Conservation (phyloP, 345 rosid species). For the Turritis glabra region DNA sequence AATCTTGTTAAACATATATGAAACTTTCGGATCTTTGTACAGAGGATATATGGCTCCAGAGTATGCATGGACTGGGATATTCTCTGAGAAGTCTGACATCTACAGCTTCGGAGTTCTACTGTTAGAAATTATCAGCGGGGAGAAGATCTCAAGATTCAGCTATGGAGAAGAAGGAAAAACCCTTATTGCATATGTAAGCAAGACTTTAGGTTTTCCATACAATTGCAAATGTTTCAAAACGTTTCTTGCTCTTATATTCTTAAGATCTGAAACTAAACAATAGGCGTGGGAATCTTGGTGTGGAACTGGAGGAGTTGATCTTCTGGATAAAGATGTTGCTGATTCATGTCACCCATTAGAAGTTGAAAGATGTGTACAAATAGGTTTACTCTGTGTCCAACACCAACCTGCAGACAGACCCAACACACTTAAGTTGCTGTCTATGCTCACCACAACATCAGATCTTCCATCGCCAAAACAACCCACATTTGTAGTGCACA, state of each 20-base stretch:
- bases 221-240: background rate
- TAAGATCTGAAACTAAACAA: background rate
- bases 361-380: slow-evolving; percentile 22
- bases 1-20: background rate
- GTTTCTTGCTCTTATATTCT: background rate
- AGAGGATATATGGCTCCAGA: slow-evolving; percentile 50
- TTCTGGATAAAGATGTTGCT: slow-evolving; percentile 13
- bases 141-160: slow-evolving; percentile 27
- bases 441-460: background rate
- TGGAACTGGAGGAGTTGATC: background rate
- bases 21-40: background rate
- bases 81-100: slow-evolving; percentile 51
- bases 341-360: background rate
- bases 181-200: slow-evolving; percentile 36
- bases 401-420: background rate
- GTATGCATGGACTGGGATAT: slow-evolving; percentile 51
- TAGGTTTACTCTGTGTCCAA: slow-evolving; percentile 31
- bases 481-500: slow-evolving; percentile 1
- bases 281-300: slow-evolving; percentile 34
- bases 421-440: background rate
- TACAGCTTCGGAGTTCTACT: slow-evolving; percentile 53
- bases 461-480: background rate
- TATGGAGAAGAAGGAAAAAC: slow-evolving; percentile 25
- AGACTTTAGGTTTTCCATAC: background rate
- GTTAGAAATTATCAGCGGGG: slow-evolving; percentile 27